A percentile compares a stretch with the other conserved stretches of the same genome.
These are phyloP conservation scores for Pezicula carpinea DNA, from an alignment of 2,329 filamentous ascomycete genomes.

Conservation along the genomic window DNA sequence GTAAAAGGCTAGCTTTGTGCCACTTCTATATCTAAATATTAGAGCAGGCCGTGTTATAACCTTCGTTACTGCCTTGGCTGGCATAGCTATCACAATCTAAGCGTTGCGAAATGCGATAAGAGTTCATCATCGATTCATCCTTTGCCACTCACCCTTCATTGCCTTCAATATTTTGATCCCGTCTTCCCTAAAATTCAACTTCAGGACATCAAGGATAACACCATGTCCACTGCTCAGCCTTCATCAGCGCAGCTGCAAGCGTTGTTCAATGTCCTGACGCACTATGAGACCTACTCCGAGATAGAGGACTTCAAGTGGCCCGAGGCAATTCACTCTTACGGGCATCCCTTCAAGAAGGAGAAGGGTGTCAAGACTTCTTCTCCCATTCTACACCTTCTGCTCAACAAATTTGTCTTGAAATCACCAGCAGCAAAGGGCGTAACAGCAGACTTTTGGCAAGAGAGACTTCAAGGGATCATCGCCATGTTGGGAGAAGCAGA, in stretches of 20 bases:
- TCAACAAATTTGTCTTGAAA: conserved; percentile 59
- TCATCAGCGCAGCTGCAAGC: conserved; percentile 18
- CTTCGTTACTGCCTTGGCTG: no score
- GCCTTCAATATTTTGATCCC: no score
- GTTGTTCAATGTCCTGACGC: conserved; percentile 24
- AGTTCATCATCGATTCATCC: no score
- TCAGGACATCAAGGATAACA: no score
- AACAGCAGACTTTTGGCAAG: conserved; percentile 59
- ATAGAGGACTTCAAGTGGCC: conserved; percentile 68
- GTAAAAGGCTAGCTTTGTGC: no score
- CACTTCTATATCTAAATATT: no score
- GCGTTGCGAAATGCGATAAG: no score
- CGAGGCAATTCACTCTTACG: conserved; percentile 60
- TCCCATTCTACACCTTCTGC: conserved; percentile 64
- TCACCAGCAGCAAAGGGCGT: conserved; percentile 64
- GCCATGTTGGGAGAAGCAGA: conserved; percentile 60
- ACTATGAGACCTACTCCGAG: conserved; percentile 52
- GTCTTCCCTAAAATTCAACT: not conserved
- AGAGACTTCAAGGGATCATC: conserved; percentile 56
- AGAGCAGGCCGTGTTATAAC: no score
- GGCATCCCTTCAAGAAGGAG: conserved; percentile 56
- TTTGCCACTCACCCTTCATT: no score
- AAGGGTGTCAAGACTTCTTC: conserved; percentile 42
- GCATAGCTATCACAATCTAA: no score
- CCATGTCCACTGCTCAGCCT: not conserved